Evolutionary conservation across 1,284 basidiomycete genomes (phyloP).

Genomic region (Puccinia novopanici): DNA sequence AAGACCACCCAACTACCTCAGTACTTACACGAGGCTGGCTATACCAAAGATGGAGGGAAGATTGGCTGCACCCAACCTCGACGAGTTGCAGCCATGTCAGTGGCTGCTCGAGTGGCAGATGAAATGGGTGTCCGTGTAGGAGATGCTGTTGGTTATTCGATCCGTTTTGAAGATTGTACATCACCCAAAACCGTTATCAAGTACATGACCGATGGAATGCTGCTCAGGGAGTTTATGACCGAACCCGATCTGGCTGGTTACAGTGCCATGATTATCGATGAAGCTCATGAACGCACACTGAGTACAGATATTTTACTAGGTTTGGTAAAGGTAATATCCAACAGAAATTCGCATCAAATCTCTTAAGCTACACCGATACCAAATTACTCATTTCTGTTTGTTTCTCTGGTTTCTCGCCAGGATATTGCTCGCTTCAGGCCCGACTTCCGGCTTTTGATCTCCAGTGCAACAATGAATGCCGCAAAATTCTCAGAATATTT

Average conservation of each 20-base stretch:
- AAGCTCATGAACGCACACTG: slow-evolving; percentile 91
- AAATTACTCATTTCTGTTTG: background rate
- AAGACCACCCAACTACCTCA: slow-evolving; percentile 99
- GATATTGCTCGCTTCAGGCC: slow-evolving; percentile 96
- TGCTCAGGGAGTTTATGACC: slow-evolving; percentile 91
- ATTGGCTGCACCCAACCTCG: slow-evolving; percentile 97
- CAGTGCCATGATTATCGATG: slow-evolving; percentile 89
- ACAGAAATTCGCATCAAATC: background rate
- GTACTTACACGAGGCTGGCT: slow-evolving; percentile 96
- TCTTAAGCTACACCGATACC: background rate
- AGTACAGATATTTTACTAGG: slow-evolving; percentile 96
- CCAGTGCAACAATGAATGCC: slow-evolving; percentile 93
- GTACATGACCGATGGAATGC: slow-evolving; percentile 96
- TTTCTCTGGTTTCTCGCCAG: slow-evolving; percentile 60
- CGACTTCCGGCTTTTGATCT: slow-evolving; percentile 84
- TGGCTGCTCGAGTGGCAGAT: slow-evolving; percentile 96
- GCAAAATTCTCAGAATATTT: slow-evolving; percentile 96
- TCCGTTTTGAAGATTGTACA: slow-evolving; percentile 98
- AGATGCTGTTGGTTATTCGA: slow-evolving; percentile 96
- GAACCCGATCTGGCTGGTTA: slow-evolving; percentile 92
- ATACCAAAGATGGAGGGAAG: slow-evolving; percentile 78
- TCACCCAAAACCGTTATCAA: slow-evolving; percentile 96
- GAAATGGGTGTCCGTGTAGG: slow-evolving; percentile 97
- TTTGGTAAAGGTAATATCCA: slow-evolving; percentile 78
- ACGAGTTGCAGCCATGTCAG: slow-evolving; percentile 98